Evolutionary conservation across 768 basidiomycete genomes (phyloP).

Genomic region (Pleurotus pulmonarius): DNA sequence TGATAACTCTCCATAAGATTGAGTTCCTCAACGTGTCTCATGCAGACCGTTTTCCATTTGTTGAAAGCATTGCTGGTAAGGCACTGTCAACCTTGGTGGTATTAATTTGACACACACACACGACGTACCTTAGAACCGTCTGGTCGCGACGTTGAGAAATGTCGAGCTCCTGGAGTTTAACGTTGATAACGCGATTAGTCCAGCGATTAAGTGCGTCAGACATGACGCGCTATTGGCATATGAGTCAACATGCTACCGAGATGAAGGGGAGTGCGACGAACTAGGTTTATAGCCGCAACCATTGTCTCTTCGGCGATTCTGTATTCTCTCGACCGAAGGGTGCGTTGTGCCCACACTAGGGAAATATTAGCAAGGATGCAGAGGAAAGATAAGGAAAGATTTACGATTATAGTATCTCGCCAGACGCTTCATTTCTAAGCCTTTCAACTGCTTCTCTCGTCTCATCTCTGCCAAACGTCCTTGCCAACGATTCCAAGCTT

Average conservation of each 20-base stretch:
- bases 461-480: slow-evolving; percentile 38
- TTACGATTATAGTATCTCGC: slow-evolving; percentile 32
- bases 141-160: slow-evolving; percentile 41
- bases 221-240: slow-evolving; percentile 44
- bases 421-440: slow-evolving; percentile 36
- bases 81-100: neutral
- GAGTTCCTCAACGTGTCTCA: slow-evolving; percentile 65
- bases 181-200: slow-evolving; percentile 70
- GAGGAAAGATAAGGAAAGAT: slow-evolving; percentile 15
- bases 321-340: slow-evolving; percentile 33
- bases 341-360: slow-evolving; percentile 46
- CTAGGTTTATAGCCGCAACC: slow-evolving; percentile 36
- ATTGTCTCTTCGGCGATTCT: slow-evolving; percentile 43
- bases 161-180: slow-evolving; percentile 73
- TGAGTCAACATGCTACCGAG: neutral
- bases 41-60: slow-evolving; percentile 65
- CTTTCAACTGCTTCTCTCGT: slow-evolving; percentile 40
- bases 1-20: slow-evolving; percentile 84
- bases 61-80: slow-evolving; percentile 48
- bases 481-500: slow-evolving; percentile 46
- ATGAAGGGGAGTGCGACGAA: slow-evolving; percentile 8
- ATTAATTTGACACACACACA: neutral
- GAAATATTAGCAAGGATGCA: slow-evolving; percentile 6
- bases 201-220: slow-evolving; percentile 48
- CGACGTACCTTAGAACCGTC: slow-evolving; percentile 27